phyloP scores from a whole-genome alignment of 257 asterid genomes.

The Verbascum thapsus region DNA sequence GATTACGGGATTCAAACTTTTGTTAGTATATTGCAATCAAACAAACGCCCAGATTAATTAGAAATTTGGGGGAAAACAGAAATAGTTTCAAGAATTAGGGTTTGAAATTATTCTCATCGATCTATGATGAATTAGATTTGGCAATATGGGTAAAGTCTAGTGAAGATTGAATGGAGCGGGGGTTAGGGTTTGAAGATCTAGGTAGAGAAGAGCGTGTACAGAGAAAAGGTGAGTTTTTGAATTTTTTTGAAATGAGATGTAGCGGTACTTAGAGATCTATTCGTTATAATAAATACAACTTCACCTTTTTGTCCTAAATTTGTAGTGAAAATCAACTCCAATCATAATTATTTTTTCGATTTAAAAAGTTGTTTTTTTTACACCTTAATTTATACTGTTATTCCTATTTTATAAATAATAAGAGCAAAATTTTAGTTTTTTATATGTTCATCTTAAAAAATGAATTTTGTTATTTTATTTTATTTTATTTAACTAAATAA shows the following conservation, averaged over 20 bases:
- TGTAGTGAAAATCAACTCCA: too few relatives aligned
- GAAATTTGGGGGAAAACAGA: neutral
- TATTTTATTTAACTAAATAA: too few relatives aligned
- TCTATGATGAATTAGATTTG: neutral
- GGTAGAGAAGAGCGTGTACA: slow-evolving; percentile 12
- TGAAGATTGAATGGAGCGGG: neutral
- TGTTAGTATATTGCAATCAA: slow-evolving; percentile 28
- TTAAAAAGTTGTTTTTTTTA: too few relatives aligned
- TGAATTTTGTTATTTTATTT: too few relatives aligned
- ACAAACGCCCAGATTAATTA: slow-evolving; percentile 11
- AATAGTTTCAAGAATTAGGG: neutral
- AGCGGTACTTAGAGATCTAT: slow-evolving; percentile 39
- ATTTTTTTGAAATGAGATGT: slow-evolving; percentile 43
- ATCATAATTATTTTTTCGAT: too few relatives aligned
- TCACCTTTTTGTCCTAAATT: slow-evolving; percentile 10
- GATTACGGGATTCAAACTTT: slow-evolving; percentile 16
- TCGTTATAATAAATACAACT: slow-evolving; percentile 33
- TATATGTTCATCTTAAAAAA: too few relatives aligned
- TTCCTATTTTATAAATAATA: too few relatives aligned
- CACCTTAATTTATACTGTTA: too few relatives aligned
- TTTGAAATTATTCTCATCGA: neutral
- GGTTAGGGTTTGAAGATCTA: slow-evolving; percentile 28
- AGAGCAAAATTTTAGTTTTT: too few relatives aligned
- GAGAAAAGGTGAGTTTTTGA: slow-evolving; percentile 31
- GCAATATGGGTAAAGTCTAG: slow-evolving; percentile 20